Evolutionary conservation across 164 flowering plant genomes (phyloP).

Genomic region (Umbellularia californica): DNA sequence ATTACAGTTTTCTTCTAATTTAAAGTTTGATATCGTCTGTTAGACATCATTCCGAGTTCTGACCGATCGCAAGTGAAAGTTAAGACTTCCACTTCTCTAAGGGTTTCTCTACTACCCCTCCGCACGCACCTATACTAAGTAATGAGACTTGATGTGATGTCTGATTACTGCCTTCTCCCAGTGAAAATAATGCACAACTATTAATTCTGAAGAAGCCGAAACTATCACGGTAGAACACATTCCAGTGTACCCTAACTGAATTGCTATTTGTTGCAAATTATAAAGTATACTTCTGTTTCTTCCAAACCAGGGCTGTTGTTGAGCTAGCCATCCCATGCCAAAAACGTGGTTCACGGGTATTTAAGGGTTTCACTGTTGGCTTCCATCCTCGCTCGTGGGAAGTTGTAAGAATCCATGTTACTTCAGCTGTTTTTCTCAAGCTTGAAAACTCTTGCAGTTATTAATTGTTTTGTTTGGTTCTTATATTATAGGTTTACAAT

Average conservation of each 20-base stretch:
- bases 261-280: neutral
- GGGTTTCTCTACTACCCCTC: too few species aligned
- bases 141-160: neutral
- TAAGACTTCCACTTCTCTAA: too few species aligned
- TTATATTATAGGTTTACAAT: conserved; percentile 64
- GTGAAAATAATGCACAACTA: neutral
- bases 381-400: conserved; percentile 95
- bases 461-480: neutral
- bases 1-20: too few species aligned
- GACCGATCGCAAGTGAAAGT: too few species aligned
- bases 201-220: neutral
- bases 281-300: neutral
- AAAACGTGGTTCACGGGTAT: conserved; percentile 67
- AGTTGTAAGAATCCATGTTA: conserved; percentile 49
- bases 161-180: neutral
- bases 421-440: conserved; percentile 4
- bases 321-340: conserved; percentile 87
- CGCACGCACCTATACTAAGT: too few species aligned
- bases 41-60: too few species aligned
- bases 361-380: conserved; percentile 93
- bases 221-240: neutral
- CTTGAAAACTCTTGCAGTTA: neutral
- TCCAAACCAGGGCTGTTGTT: conserved; percentile 49
- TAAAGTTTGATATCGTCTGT: too few species aligned
- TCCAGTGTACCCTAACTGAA: neutral